Evolutionary conservation across 257 asterid genomes (phyloP), one percentile per base, ranked within the genome.

Genomic region (Ocimum tenuiflorum): DNA sequence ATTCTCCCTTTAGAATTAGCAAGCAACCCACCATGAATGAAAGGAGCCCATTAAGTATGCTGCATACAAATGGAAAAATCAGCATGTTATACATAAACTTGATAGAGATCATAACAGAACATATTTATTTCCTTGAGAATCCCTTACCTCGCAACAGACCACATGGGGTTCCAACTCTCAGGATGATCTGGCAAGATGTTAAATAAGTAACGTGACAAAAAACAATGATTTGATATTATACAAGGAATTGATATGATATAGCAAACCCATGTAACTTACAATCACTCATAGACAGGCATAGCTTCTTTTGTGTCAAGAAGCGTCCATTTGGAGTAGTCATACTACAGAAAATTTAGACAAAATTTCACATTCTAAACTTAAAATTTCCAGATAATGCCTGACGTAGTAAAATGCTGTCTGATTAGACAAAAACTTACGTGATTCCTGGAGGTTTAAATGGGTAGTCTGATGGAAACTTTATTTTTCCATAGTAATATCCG

Each of bases 401-500:
- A 55, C 24, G 23, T 62, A 64, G 41, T 27, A 9, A 42, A 65
- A 35, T 52, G 60, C 14, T 45, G 33, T 42, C 36, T 33, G 48
- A 65, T 27, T 57, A 19, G 47, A 65, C 56, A 63, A 54, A 35
- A 60, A 57, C 62, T 14, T 73, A 88, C 99, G 88, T 91, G 78
- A 94, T 90, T 56, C 89, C 91, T 35, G 98, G 98, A 67, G 99
- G 99, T 75, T 94, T 94, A 53, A 73, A 90, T 8, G 97, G 96
- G 81, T 94, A 94, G 47, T 94, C 96, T 41, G 99, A 85, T 68
- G 99, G 99, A 82, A 94, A 94, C 77, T 85, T 90, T 70, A 94
- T 86, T 82, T 88, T 88, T 71, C 99, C 99, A 72, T 94, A 85
- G 76, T 90, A 94, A 82, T 81, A 94, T 65, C 99, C 99, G 75